phyloP scores from a whole-genome alignment of 805 yeast species.

The Metschnikowia cubensis region DNA sequence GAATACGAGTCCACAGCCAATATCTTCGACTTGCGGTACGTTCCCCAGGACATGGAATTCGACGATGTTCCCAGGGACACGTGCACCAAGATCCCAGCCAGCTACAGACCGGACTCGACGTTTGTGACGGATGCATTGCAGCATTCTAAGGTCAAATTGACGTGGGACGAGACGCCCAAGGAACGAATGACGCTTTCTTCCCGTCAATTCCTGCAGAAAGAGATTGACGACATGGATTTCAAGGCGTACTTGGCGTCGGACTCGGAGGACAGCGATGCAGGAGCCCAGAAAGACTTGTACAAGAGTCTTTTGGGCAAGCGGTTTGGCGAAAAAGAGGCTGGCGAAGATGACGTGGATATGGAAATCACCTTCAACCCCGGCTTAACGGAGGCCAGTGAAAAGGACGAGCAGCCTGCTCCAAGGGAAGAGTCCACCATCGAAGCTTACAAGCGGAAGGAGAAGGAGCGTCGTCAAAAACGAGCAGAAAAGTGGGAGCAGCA shows the following conservation, averaged over 20 bases:
- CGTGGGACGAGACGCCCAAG: slow-evolving; percentile 98
- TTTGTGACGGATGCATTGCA: slow-evolving; percentile 95
- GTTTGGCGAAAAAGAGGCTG: slow-evolving; percentile 34
- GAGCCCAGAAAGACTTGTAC: slow-evolving; percentile 51
- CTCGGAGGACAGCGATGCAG: slow-evolving; percentile 37
- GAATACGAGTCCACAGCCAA: slow-evolving; percentile 96
- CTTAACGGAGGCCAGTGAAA: slow-evolving; percentile 36
- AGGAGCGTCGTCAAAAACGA: slow-evolving; percentile 85
- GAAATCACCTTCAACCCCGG: slow-evolving; percentile 96
- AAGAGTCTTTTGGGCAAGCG: slow-evolving; percentile 51
- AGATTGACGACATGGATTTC: slow-evolving; percentile 86
- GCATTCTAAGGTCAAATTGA: slow-evolving; percentile 90
- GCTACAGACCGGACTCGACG: slow-evolving; percentile 66
- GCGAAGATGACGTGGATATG: slow-evolving; percentile 72
- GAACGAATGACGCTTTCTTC: slow-evolving; percentile 75
- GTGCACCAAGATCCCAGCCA: slow-evolving; percentile 68
- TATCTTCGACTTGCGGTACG: slow-evolving; percentile 84
- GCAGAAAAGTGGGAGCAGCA: slow-evolving; percentile 64
- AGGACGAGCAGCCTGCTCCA: slow-evolving; percentile 25
- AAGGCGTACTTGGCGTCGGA: slow-evolving; percentile 81
- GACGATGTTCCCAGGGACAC: slow-evolving; percentile 71
- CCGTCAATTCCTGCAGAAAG: slow-evolving; percentile 82
- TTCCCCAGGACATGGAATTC: slow-evolving; percentile 91
- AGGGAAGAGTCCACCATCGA: slow-evolving; percentile 71
- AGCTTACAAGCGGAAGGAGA: slow-evolving; percentile 79